Evolutionary conservation across 2,329 filamentous ascomycete species (phyloP).

Genomic region (Seiridium cupressi): DNA sequence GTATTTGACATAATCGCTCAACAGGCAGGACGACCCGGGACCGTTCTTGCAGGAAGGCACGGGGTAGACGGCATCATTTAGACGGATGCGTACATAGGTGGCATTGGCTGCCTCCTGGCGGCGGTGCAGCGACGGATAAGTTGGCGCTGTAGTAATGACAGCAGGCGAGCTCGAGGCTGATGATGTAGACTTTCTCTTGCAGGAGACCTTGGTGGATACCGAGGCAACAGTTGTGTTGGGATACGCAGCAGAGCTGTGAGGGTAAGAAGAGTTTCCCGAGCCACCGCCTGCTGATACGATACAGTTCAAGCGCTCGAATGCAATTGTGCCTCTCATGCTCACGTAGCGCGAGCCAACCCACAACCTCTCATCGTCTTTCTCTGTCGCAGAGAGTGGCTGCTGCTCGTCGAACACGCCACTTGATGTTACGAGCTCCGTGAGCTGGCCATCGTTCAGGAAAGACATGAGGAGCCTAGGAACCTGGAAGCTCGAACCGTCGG

Average conservation of each 20-base stretch:
- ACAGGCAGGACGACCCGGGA: constrained; percentile 51
- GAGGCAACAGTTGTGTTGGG: constrained; percentile 9
- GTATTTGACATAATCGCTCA: constrained; percentile 43
- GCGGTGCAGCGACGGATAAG: constrained; percentile 4
- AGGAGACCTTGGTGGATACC: constrained; percentile 4
- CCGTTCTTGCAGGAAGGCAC: constrained; percentile 53
- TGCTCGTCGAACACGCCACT: constrained; percentile 62
- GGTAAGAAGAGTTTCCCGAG: not conserved
- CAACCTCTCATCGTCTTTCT: constrained; percentile 44
- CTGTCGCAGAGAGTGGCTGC: constrained; percentile 42
- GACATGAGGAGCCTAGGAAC: constrained; percentile 57
- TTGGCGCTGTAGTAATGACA: constrained; percentile 8
- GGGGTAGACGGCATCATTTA: constrained; percentile 64
- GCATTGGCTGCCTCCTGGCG: constrained; percentile 22
- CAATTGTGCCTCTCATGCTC: constrained; percentile 64
- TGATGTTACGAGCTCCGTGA: constrained; percentile 58
- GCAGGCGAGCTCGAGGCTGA: constrained; percentile 8
- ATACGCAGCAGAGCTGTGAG: not conserved
- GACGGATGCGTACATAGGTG: constrained; percentile 52
- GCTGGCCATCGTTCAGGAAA: constrained; percentile 66
- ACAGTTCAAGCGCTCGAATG: constrained; percentile 63
- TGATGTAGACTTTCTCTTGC: constrained; percentile 9
- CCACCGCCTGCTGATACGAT: constrained; percentile 6
- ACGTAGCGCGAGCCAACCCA: constrained; percentile 56
- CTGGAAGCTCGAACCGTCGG: constrained; percentile 43